Evolutionary conservation across 768 basidiomycete genomes (phyloP).

Genomic region (Mycena amicta): DNA sequence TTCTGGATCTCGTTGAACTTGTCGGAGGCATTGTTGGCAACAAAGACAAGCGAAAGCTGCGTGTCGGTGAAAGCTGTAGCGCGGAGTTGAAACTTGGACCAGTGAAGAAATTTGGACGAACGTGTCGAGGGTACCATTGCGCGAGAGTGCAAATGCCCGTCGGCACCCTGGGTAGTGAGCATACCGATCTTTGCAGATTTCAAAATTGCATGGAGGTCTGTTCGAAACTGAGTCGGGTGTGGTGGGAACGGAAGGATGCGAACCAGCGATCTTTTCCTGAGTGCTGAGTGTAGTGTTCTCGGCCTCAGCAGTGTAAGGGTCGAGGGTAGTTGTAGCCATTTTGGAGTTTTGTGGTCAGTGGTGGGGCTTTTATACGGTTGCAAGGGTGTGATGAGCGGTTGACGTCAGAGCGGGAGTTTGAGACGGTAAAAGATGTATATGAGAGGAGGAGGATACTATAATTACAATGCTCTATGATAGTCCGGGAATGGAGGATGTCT

Average conservation of each 20-base stretch:
- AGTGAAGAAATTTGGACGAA: constrained; percentile 33
- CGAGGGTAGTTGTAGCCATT: constrained; percentile 44
- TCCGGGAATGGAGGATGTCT: constrained; percentile 44
- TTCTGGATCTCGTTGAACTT: constrained; percentile 80
- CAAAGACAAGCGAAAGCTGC: constrained; percentile 62
- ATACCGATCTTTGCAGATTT: constrained; percentile 69
- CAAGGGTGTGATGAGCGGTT: neutral
- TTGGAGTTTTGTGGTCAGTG: constrained; percentile 11
- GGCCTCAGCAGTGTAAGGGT: constrained; percentile 72
- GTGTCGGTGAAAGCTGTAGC: constrained; percentile 44
- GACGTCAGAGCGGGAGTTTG: constrained; percentile 9
- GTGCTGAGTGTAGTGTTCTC: constrained; percentile 58
- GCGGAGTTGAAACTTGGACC: neutral
- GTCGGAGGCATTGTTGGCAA: constrained; percentile 71
- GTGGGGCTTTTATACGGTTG: neutral
- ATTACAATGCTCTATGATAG: constrained; percentile 52
- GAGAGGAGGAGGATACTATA: constrained; percentile 28
- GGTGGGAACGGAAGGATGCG: neutral
- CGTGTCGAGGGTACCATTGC: constrained; percentile 78
- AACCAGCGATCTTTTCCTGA: constrained; percentile 69
- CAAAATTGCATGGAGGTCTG: constrained; percentile 68
- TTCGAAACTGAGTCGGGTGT: neutral
- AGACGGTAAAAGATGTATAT: constrained; percentile 28
- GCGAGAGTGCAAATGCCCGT: constrained; percentile 75
- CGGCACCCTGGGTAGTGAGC: constrained; percentile 71